Base-by-base conservation (phyloP, 352 stramenopile genomes). In the Globisporangium iwayamae region DNA sequence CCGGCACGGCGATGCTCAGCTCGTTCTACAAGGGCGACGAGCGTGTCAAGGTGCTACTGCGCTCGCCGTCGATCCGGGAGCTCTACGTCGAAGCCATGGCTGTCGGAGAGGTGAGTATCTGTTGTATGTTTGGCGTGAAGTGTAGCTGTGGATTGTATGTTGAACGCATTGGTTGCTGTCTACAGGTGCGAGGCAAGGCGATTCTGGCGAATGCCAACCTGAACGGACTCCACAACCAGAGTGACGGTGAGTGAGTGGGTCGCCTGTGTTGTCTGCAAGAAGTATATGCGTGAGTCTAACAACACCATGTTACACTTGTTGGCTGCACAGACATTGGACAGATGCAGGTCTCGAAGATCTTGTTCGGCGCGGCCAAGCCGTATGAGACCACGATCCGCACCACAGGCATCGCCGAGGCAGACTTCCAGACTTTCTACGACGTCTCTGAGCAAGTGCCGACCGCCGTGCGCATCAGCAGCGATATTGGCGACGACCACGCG, bases 1-100 rank as follows among this genome's bases (percentile, higher is more conserved):
- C 75, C 6, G 87, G 85, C 50, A 90, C 81, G 11, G 73, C 73
- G 56, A 96, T 96, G 87, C 67, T 94, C n/a, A 90, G 84, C 71
- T 85, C 87, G 5, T 92, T 96, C 67, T 94, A 84, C 67, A 96
- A 96, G 64, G 82, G 83, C 60, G 83, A 96, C 62, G 87, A 96
- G 71, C 87, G 87, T 54, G 72, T 96, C 62, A 91, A 93, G 62
- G 65, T 88, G 73, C 73, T 78, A 55, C 70, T 95, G 43, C 85
- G 76, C 30, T 85, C 81, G 53, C 71, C 75, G n/a, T 69, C 72
- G 59, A 81, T 89, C 32, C 76, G 80, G n/a, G 83, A 94, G 63
- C 65, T 93, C 4, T 93, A 92, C 58, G 78, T 88, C 14, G 87
- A 96, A 62, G 70, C 81, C 1, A 82, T 96, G 69, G 83, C 81